A percentile compares a stretch with the other conserved stretches of the same genome.
These are phyloP conservation scores for Trichomonas tenax DNA, from an alignment of 208 protist genomes.

Conservation along the genomic window DNA sequence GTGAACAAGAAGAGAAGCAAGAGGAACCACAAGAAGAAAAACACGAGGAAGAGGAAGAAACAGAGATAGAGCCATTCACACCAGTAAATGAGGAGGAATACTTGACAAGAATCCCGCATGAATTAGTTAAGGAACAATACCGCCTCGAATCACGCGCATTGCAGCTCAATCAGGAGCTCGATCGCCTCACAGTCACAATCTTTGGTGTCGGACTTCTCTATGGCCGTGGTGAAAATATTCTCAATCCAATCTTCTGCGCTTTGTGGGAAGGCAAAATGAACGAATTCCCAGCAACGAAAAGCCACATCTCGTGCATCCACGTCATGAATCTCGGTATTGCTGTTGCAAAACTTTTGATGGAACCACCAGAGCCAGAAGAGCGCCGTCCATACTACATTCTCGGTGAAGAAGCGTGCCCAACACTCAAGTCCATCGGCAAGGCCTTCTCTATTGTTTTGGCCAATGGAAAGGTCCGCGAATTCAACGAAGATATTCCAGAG, in stretches of 20 bases:
- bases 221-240: background rate
- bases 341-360: background rate
- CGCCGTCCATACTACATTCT: background rate
- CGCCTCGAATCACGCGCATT: background rate
- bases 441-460: background rate
- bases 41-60: background rate
- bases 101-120: background rate
- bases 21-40: background rate
- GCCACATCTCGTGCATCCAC: slow-evolving; percentile 10
- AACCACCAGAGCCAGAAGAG: background rate
- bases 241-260: background rate
- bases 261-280: background rate
- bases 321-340: background rate
- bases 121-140: slow-evolving; percentile 6
- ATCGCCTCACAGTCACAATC: background rate
- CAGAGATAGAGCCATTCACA: background rate
- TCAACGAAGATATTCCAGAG: background rate
- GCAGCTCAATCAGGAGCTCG: background rate
- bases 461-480: background rate
- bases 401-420: background rate
- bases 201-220: slow-evolving; percentile 5
- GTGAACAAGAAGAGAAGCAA: background rate
- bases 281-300: background rate
- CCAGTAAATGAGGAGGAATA: background rate
- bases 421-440: background rate